phyloP scores from a whole-genome alignment of 1,284 basidiomycete genomes.

The Cryptococcus depauperatus region DNA sequence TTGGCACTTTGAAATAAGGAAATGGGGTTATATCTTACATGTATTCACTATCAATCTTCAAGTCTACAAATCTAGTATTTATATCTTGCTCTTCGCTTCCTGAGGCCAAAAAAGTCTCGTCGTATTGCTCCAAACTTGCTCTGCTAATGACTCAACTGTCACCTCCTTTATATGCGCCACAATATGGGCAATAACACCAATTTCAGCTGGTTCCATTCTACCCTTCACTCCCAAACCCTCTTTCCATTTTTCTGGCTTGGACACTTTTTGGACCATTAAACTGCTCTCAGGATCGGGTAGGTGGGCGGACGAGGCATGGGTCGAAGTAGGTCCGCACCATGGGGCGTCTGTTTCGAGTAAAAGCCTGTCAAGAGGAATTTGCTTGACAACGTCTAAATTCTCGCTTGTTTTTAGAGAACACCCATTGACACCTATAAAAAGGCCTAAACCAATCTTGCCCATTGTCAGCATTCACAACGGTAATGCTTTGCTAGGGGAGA shows the following conservation, averaged over 20 bases:
- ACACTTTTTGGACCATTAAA: constrained; percentile 49
- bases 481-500: neutral
- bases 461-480: neutral
- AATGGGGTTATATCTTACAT: neutral
- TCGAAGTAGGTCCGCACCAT: constrained; percentile 72
- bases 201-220: constrained; percentile 65
- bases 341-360: constrained; percentile 80
- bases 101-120: constrained; percentile 52
- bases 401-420: constrained; percentile 74
- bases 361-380: constrained; percentile 58
- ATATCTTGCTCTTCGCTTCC: constrained; percentile 7
- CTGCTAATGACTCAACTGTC: constrained; percentile 55
- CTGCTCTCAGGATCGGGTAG: constrained; percentile 46
- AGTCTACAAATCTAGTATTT: neutral
- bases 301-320: constrained; percentile 61
- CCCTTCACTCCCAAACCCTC: constrained; percentile 65
- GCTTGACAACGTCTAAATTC: constrained; percentile 57
- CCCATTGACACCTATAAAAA: constrained; percentile 70
- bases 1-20: too few relatives aligned
- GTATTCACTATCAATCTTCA: neutral
- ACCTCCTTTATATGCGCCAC: constrained; percentile 55
- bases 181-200: constrained; percentile 62
- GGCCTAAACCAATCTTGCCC: constrained; percentile 59
- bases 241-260: constrained; percentile 61
- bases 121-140: constrained; percentile 61